Evolutionary conservation across 1,139 yeast genomes (phyloP).

Genomic region (Dujonia santamariae): DNA sequence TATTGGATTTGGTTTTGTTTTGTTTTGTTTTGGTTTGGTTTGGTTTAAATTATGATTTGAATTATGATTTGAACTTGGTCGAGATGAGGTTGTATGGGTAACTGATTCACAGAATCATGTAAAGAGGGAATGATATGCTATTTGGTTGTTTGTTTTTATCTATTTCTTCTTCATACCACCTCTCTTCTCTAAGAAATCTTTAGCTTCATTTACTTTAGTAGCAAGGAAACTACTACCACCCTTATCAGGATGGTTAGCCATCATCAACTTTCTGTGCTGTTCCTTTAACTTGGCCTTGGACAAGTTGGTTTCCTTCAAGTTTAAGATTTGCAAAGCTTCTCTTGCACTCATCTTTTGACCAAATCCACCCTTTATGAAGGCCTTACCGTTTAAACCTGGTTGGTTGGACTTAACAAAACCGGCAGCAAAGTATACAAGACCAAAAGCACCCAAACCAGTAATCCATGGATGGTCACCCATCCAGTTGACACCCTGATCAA

Average conservation of each 20-base stretch:
- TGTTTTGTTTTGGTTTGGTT: too few species aligned
- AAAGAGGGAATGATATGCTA: too few species aligned
- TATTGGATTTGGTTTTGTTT: too few species aligned
- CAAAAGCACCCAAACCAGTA: conserved; percentile 68
- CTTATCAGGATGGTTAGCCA: conserved; percentile 86
- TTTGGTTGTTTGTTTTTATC: too few species aligned
- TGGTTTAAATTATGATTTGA: too few species aligned
- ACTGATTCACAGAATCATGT: too few species aligned
- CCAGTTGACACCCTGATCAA: conserved; percentile 60
- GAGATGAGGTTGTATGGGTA: too few species aligned
- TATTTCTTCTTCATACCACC: conserved; percentile 54
- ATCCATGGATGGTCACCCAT: conserved; percentile 77
- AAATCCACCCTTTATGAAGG: conserved; percentile 82
- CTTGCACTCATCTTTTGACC: conserved; percentile 85
- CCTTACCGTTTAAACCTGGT: conserved; percentile 71
- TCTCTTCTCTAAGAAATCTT: conserved; percentile 86
- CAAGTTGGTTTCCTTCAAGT: conserved; percentile 75
- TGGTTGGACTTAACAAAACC: conserved; percentile 68
- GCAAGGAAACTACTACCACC: conserved; percentile 97
- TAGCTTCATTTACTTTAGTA: conserved; percentile 95
- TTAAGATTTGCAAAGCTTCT: conserved; percentile 88
- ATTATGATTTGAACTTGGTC: too few species aligned
- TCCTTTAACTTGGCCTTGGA: conserved; percentile 81
- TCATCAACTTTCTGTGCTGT: conserved; percentile 75
- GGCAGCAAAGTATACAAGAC: conserved; percentile 61